Evolutionary conservation across 257 asterid genomes (phyloP), one percentile per base, ranked within the genome.

Genomic region (Cynanchum wilfordii): DNA sequence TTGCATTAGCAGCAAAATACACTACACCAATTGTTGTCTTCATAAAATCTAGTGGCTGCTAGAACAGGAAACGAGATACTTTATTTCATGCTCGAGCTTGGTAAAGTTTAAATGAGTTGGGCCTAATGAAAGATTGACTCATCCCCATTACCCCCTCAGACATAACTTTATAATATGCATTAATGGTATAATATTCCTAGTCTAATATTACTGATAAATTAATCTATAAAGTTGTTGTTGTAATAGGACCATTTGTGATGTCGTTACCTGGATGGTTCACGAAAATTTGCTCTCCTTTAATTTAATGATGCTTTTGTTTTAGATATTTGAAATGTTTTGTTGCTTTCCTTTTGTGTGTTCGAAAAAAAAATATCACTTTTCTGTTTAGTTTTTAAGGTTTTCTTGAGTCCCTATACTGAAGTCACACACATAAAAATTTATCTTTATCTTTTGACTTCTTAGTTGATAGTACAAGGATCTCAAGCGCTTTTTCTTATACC

Each of bases 401-500:
- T 50, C 27, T 44, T 54, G 16, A 54, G 76, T 47, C 62, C 49
- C 38, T 42, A 42, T 42, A 42, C 11, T 42, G 10, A 42, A 42
- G 47, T 42, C 47, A 7, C 1, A 42, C 10, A 42, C 10, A 6
- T 40, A 42, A 42, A 42, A 51, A 19, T 51, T n/a, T 51, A 51
- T 20, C n/a, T 17, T 51, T 5, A 51, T 51, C 24, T 51, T n/a
- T 54, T 20, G 25, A 54, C 2, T 54, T 78, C 70, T 80, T 77
- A 45, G 50, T 82, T 76, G 74, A 76, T 95, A 93, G 97, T 75
- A 89, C 89, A 88, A 80, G 86, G 96, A 93, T 76, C 69, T 88
- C 77, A 91, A 84, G 87, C 94, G 98, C 20, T 82, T 93, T 66
- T 47, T 89, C 75, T 80, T 91, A 68, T 91, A 89, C 80, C 98